Evolutionary conservation across 257 asterid genomes (phyloP), one percentile per base, ranked within the genome.

Genomic region (Solanum sparsipilum): DNA sequence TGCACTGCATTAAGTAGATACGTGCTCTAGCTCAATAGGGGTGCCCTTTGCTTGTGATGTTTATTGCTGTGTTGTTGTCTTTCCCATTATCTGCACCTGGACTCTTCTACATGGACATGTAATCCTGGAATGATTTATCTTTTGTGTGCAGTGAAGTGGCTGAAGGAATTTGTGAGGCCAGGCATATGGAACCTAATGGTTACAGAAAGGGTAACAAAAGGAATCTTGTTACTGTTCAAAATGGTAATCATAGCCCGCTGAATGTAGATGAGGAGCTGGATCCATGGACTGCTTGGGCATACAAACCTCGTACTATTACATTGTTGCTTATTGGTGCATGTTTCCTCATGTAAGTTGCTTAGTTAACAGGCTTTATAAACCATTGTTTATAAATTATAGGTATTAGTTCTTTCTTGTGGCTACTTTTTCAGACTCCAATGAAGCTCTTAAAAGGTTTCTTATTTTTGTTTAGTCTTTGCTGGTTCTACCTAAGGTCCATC

Each of bases 231-330:
- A 70, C 92, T 48, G 89, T 93, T 89, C 98, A 93, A 93, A 97
- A 97, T 91, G 99, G 99, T 41, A 92, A 93, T 38, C 88, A 36
- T 84, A 86, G 89, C 89, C 68, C 90, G 75, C 88, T 92, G 60
- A 89, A 86, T 88, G 60, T 92, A 56, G 96, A 93, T 83, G 98
- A 93, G 72, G 98, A 93, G 90, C 93, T 93, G 90, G 99, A 97
- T 89, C 99, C 99, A 23, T 97, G 99, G 99, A 97, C 98, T n/a
- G 98, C 99, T 86, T 97, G 99, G 99, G 99, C 98, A 34, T 97
- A 96, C 93, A 94, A 90, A 92, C 99, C 99, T 88, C 98, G 92
- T 68, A 97, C 99, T 7, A 89, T 96, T 87, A 95, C 99, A 41
- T 91, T 93, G 87, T 91, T 97, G 84, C 93, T 97, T 67, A 88